Percentiles rank a stretch among this genome's conserved stretches.
Conservation (phyloP, 169 alveolate genomes). For the Plasmodium reichenowi region DNA sequence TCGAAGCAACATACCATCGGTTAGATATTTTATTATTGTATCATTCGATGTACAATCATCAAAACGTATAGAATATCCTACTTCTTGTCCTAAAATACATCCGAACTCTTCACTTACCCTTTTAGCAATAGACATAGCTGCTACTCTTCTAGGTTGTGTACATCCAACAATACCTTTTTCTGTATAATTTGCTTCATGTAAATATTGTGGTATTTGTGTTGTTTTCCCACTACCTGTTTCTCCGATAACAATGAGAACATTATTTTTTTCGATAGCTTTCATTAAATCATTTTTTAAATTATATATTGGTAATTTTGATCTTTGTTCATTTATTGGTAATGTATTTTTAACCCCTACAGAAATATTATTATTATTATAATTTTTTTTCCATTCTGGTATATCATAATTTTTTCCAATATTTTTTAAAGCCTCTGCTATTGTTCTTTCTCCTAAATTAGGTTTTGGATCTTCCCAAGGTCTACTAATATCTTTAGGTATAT, state of each 20-base stretch:
- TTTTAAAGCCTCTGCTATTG: conserved; percentile 86
- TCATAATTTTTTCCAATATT: conserved; percentile 85
- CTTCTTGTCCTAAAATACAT: conserved; percentile 97
- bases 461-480: conserved; percentile 94
- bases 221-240: conserved; percentile 99
- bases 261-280: conserved; percentile 92
- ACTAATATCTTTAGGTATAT: conserved; percentile 91
- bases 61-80: conserved; percentile 96
- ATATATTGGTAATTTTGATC: conserved; percentile 96
- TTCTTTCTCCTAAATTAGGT: conserved; percentile 93
- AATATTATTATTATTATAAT: conserved; percentile 85
- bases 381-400: conserved; percentile 94
- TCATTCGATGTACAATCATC: conserved; percentile 97
- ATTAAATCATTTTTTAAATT: conserved; percentile 92
- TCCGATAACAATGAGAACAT: conserved; percentile 97
- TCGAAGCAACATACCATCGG: conserved; percentile 99
- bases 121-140: conserved; percentile 98
- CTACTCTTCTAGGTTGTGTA: conserved; percentile 99
- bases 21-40: conserved; percentile 99
- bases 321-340: conserved; percentile 93
- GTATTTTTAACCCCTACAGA: conserved; percentile 85
- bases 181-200: conserved; percentile 95
- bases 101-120: conserved; percentile 99
- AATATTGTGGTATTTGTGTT: conserved; percentile 97
- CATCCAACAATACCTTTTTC: conserved; percentile 95